Percentiles rank a stretch among this genome's conserved stretches.
These are phyloP conservation scores for Fusarium camptoceras DNA, from an alignment of 2,329 filamentous ascomycete species.

Conservation along the genomic window DNA sequence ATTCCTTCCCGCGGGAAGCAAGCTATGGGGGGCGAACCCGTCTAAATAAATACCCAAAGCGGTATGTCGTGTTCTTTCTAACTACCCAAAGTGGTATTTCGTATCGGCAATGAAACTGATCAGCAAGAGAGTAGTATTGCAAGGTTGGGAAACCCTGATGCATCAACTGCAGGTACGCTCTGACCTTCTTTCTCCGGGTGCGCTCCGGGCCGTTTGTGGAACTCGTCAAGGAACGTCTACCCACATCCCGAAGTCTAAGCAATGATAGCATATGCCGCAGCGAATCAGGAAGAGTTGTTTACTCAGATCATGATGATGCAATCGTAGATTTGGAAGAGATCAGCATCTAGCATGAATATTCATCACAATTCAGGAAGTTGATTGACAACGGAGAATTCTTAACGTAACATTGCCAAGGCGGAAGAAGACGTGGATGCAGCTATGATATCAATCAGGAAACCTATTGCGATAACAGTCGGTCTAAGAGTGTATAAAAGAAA, in stretches of 20 bases:
- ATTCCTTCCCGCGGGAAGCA: not conserved
- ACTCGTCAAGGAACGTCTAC: not conserved
- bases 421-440: not conserved
- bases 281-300: constrained; percentile 3
- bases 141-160: not conserved
- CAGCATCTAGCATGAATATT: not conserved
- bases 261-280: not conserved
- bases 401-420: constrained; percentile 15
- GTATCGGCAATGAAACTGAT: not conserved
- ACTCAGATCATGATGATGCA: not conserved
- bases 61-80: not conserved
- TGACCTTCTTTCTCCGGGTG: constrained; percentile 4
- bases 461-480: not conserved
- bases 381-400: not conserved
- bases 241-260: constrained; percentile 9
- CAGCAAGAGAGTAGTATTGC: not conserved
- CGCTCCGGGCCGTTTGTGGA: not conserved
- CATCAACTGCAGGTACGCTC: not conserved
- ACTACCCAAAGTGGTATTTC: not conserved
- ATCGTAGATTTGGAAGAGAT: not conserved
- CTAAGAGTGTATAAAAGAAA: not conserved
- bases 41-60: not conserved
- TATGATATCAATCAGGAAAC: not conserved
- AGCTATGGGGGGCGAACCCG: not conserved
- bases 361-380: not conserved